Conservation (phyloP, 176 grass and related monocot species). For the Urochloa ruziziensis region DNA sequence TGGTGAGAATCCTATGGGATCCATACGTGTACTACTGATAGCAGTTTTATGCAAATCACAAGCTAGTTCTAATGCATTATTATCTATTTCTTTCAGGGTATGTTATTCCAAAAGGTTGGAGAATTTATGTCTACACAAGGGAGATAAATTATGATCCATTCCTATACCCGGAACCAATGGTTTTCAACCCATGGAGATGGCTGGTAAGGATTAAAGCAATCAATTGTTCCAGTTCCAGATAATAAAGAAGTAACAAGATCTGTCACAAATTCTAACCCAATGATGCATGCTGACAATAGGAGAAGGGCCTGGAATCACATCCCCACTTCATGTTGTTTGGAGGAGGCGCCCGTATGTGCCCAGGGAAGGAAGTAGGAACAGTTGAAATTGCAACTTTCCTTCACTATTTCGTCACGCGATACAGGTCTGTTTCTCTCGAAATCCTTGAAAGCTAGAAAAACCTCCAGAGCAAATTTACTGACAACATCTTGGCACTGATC, state of each 20-base stretch:
- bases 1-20: conserved; percentile 43
- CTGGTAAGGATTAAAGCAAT: conserved; percentile 56
- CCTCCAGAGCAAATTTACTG: neutral
- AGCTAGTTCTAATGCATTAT: neutral
- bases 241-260: neutral
- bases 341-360: conserved; percentile 87
- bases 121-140: conserved; percentile 93
- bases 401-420: conserved; percentile 87
- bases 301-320: conserved; percentile 73
- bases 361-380: conserved; percentile 85
- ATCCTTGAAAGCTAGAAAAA: neutral
- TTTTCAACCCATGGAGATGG: conserved; percentile 99
- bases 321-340: conserved; percentile 97
- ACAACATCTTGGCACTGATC: neutral
- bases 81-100: conserved; percentile 57
- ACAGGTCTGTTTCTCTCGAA: conserved; percentile 52
- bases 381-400: conserved; percentile 89
- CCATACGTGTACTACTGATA: neutral
- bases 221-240: neutral
- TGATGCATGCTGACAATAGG: conserved; percentile 42
- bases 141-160: conserved; percentile 96
- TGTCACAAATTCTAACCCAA: neutral
- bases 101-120: conserved; percentile 89
- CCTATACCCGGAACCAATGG: conserved; percentile 74
- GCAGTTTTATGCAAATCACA: neutral